phyloP scores from a whole-genome alignment of 495 filamentous ascomycete genomes.

The Aspergillus affinis region DNA sequence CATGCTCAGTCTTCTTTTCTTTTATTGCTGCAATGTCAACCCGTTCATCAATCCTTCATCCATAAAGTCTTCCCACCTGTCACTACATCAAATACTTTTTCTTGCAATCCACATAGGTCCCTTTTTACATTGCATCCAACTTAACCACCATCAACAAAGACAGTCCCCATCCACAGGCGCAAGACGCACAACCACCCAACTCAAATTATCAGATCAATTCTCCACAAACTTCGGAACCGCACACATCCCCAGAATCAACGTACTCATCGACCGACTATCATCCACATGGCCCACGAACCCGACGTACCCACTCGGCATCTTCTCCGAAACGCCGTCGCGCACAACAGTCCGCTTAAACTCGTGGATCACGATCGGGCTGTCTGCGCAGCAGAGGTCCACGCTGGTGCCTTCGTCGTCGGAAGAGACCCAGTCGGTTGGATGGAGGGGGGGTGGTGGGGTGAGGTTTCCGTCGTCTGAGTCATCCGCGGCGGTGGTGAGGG shows the following conservation, averaged over 20 bases:
- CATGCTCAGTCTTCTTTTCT: no score
- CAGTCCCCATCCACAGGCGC: no score
- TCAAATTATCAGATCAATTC: no score
- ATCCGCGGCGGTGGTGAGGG: not conserved
- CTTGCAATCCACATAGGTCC: no score
- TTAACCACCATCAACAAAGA: no score
- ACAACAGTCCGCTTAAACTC: conserved; percentile 3
- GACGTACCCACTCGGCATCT: conserved; percentile 8
- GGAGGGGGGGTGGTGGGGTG: no score
- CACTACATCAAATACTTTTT: no score
- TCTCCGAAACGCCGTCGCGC: not conserved
- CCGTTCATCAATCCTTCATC: no score
- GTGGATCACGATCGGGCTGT: conserved; percentile 17
- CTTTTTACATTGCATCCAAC: no score
- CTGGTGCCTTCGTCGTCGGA: conserved; percentile 13
- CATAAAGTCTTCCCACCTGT: no score
- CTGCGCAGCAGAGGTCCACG: conserved; percentile 3
- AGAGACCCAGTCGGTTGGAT: conserved; percentile 9
- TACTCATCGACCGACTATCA: conserved; percentile 16
- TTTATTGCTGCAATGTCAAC: no score
- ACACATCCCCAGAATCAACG: conserved; percentile 21
- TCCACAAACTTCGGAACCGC: not conserved
- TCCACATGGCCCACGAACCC: conserved; percentile 22
- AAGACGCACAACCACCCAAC: no score
- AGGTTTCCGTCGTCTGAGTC: not conserved